Evolutionary conservation across 768 basidiomycete genomes (phyloP).

Genomic region (Russula compacta): DNA sequence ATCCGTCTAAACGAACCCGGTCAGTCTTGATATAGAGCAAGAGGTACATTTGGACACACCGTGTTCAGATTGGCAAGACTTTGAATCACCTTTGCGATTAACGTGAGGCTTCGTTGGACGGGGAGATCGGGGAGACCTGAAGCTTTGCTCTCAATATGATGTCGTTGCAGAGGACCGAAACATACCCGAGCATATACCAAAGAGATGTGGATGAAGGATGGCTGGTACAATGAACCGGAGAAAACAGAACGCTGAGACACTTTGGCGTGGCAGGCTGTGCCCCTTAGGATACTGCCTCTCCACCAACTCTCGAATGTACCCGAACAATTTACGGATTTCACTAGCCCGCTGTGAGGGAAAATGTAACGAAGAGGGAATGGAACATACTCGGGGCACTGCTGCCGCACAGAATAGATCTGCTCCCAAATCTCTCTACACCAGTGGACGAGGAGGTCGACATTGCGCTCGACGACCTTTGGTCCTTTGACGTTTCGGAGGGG

Average conservation of each 20-base stretch:
- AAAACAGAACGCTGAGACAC: slow-evolving; percentile 85
- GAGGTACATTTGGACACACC: slow-evolving; percentile 32
- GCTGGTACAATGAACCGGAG: slow-evolving; percentile 85
- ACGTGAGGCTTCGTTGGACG: slow-evolving; percentile 71
- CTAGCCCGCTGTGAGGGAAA: slow-evolving; percentile 31
- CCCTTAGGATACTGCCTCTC: slow-evolving; percentile 50
- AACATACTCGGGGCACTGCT: slow-evolving; percentile 67
- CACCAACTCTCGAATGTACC: slow-evolving; percentile 61
- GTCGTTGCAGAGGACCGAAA: neutral
- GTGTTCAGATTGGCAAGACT: slow-evolving; percentile 79
- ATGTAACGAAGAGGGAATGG: neutral
- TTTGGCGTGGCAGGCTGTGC: slow-evolving; percentile 55
- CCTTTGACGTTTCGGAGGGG: slow-evolving; percentile 56
- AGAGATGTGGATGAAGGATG: slow-evolving; percentile 80
- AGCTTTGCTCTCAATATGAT: neutral
- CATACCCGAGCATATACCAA: slow-evolving; percentile 66
- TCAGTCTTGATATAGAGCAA: neutral
- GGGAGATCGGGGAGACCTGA: slow-evolving; percentile 56
- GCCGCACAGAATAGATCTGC: slow-evolving; percentile 64
- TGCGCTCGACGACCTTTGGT: slow-evolving; percentile 53
- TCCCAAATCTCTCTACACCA: slow-evolving; percentile 82
- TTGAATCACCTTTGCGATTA: slow-evolving; percentile 85
- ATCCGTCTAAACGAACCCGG: slow-evolving; percentile 34
- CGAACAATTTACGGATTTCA: slow-evolving; percentile 63
- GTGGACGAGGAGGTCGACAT: slow-evolving; percentile 56